Percentiles rank a stretch among this genome's conserved stretches.
Evolutionary conservation across 345 rosid genomes (phyloP).

Genomic region (Balakata baccata): DNA sequence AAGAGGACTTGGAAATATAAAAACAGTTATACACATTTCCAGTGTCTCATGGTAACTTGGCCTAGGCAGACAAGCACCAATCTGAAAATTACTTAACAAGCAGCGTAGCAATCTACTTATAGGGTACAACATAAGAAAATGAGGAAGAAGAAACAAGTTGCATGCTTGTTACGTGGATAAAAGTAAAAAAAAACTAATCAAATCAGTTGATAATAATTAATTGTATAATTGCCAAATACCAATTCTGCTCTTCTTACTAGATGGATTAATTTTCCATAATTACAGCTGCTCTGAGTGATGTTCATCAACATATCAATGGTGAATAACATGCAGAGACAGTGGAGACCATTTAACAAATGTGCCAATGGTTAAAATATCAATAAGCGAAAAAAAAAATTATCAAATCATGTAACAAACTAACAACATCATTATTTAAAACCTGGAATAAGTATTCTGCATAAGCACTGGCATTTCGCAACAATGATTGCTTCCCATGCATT

Average conservation of each 20-base stretch:
- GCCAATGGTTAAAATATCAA: neutral
- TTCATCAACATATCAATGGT: neutral
- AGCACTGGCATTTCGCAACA: slow-evolving; percentile 44
- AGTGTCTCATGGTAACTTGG: neutral
- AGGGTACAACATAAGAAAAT: neutral
- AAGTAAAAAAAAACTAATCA: neutral
- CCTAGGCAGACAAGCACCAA: neutral
- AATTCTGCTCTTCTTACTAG: neutral
- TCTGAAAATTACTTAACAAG: neutral
- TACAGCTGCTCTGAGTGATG: neutral
- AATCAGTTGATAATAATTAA: neutral
- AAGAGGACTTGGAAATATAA: neutral
- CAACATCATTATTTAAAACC: slow-evolving; percentile 35
- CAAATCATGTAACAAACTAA: neutral
- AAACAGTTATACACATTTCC: neutral
- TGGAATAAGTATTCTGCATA: slow-evolving; percentile 52
- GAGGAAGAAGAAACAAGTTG: neutral
- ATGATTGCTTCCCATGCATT: slow-evolving; percentile 40
- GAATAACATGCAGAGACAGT: neutral
- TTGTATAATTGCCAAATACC: neutral
- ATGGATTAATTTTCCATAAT: neutral
- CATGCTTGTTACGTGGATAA: neutral
- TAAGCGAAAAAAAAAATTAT: neutral
- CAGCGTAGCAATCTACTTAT: neutral
- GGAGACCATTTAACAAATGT: neutral